Percentiles rank a stretch among this genome's conserved stretches.
These are phyloP conservation scores for Pseudognaphalium luteoalbum DNA, from an alignment of 129 eudicot species.

Conservation along the genomic window DNA sequence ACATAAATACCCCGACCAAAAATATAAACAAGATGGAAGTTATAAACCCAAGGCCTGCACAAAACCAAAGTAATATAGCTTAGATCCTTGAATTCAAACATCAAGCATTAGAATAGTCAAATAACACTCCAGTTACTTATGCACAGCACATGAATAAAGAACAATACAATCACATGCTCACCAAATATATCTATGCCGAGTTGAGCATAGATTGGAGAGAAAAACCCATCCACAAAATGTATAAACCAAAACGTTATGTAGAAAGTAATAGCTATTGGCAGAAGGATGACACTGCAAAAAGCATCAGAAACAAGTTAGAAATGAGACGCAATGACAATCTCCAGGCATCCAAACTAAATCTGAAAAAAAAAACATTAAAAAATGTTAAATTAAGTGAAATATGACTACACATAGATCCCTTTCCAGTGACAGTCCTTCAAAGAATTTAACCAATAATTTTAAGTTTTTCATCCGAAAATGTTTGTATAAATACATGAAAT, in stretches of 20 bases:
- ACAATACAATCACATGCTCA: conserved; percentile 30
- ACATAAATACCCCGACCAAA: conserved; percentile 85
- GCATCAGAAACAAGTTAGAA: conserved; percentile 7
- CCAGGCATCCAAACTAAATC: background rate
- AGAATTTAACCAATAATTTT: no score
- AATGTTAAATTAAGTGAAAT: background rate
- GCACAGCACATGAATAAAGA: background rate
- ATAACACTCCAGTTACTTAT: background rate
- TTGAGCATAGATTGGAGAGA: conserved; percentile 85
- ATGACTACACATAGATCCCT: background rate
- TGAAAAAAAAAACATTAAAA: background rate
- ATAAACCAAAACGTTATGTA: conserved; percentile 89
- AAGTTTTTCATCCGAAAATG: no score
- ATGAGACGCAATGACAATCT: background rate
- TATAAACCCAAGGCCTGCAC: conserved; percentile 69
- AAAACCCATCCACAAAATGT: conserved; percentile 85
- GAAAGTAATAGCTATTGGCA: conserved; percentile 83
- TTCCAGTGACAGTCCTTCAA: background rate
- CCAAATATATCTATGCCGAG: conserved; percentile 82
- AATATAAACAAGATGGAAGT: conserved; percentile 80
- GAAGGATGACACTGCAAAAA: conserved; percentile 70
- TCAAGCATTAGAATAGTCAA: background rate
- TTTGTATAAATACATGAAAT: no score
- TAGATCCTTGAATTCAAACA: background rate
- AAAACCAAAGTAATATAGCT: conserved; percentile 9